Conservation (phyloP, 23 red algal genomes). For the Gracilaria domingensis region DNA sequence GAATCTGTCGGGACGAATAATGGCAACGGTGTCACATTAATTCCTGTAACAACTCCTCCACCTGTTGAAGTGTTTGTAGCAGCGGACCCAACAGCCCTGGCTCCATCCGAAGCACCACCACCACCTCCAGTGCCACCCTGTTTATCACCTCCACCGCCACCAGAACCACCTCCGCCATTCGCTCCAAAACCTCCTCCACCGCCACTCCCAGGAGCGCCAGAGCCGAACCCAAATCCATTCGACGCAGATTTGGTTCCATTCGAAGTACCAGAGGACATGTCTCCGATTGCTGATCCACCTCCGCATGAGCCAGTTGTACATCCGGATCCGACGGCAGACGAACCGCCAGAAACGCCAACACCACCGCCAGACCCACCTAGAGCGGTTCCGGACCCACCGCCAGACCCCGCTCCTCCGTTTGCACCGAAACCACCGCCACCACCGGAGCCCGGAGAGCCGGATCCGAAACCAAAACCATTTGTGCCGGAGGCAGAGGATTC, state of each 20-base stretch:
- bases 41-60: conserved; percentile 34
- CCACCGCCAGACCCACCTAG: conserved; percentile 57
- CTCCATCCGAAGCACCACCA: conserved; percentile 42
- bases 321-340: conserved; percentile 47
- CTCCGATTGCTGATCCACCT: conserved; percentile 44
- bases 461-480: conserved; percentile 61
- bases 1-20: conserved; percentile 4
- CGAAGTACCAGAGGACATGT: background rate
- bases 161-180: conserved; percentile 46
- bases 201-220: conserved; percentile 47
- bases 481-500: conserved; percentile 39
- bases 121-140: conserved; percentile 57
- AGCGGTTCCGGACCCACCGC: conserved; percentile 44
- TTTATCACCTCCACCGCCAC: conserved; percentile 52
- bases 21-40: conserved; percentile 15
- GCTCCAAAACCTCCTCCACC: conserved; percentile 58
- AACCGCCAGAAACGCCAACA: conserved; percentile 37
- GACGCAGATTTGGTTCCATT: background rate
- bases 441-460: conserved; percentile 52
- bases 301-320: conserved; percentile 65
- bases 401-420: conserved; percentile 59
- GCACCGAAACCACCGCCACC: conserved; percentile 63
- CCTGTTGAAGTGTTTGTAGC: conserved; percentile 48
- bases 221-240: conserved; percentile 59
- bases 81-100: conserved; percentile 39